Evolutionary conservation across 2,329 filamentous ascomycete genomes (phyloP).

Genomic region (Fusarium mexicanum): DNA sequence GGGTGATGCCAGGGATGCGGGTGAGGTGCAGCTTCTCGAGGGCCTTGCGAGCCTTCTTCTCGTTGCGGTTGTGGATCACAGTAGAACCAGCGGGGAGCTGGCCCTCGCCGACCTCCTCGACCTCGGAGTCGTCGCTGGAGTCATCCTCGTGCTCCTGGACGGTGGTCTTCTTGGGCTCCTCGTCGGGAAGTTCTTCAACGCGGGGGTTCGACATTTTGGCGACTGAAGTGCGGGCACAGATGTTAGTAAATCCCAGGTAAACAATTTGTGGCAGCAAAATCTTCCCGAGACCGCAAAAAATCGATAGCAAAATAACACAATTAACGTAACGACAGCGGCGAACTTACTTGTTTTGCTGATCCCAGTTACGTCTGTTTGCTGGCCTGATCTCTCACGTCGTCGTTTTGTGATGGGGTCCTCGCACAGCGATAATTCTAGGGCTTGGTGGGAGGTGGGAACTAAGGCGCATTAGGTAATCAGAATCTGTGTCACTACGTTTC

Average conservation of each 20-base stretch:
- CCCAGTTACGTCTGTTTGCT: slow-evolving; percentile 47
- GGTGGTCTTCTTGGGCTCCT: slow-evolving; percentile 83
- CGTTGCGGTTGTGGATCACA: slow-evolving; percentile 97
- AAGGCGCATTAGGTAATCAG: slow-evolving; percentile 55
- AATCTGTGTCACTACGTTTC: slow-evolving; percentile 20
- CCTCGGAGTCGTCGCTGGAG: slow-evolving; percentile 79
- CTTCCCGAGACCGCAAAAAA: slow-evolving; percentile 25
- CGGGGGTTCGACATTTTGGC: slow-evolving; percentile 93
- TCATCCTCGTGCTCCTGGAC: slow-evolving; percentile 76
- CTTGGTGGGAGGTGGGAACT: slow-evolving; percentile 53
- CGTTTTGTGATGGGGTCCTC: slow-evolving; percentile 54
- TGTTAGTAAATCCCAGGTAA: slow-evolving; percentile 41
- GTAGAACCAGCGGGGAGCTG: slow-evolving; percentile 83
- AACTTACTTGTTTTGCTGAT: slow-evolving; percentile 51
- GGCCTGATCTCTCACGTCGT: slow-evolving; percentile 46
- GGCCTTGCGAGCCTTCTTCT: slow-evolving; percentile 99
- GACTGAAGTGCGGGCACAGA: slow-evolving; percentile 47
- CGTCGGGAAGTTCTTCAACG: slow-evolving; percentile 96
- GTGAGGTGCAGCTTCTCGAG: slow-evolving; percentile 98
- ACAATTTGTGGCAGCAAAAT: slow-evolving; percentile 33
- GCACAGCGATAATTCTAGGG: slow-evolving; percentile 57
- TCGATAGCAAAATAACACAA: slow-evolving; percentile 13
- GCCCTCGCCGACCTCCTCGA: slow-evolving; percentile 83
- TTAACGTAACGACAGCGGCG: slow-evolving; percentile 25
- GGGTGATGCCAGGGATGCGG: slow-evolving; percentile 96